These are phyloP conservation scores for Rhodotorula paludigena DNA, from an alignment of 768 basidiomycete genomes.

Conservation along the genomic window DNA sequence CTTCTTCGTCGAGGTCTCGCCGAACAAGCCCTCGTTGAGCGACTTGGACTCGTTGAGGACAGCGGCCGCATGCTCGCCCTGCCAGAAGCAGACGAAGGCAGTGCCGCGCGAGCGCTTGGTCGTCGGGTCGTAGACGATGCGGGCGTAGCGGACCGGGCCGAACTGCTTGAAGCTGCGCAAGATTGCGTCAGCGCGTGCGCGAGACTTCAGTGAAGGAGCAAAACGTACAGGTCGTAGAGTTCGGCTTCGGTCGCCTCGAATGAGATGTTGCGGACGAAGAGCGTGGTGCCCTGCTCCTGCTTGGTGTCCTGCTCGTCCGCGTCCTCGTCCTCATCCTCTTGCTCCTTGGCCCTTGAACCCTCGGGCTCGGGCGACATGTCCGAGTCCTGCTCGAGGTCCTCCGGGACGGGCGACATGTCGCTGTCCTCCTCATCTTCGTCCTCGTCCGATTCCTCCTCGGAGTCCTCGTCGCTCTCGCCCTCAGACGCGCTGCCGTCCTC, in stretches of 20 bases:
- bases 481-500: conserved; percentile 30
- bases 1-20: conserved; percentile 46
- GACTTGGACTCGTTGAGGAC: conserved; percentile 56
- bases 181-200: conserved; percentile 1
- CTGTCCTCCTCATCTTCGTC: conserved; percentile 51
- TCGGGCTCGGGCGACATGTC: conserved; percentile 3
- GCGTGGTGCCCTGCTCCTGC: conserved; percentile 64
- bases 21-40: conserved; percentile 35
- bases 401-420: conserved; percentile 42
- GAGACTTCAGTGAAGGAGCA: neutral
- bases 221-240: conserved; percentile 67
- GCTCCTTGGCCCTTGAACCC: conserved; percentile 39
- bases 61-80: conserved; percentile 77
- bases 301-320: conserved; percentile 36
- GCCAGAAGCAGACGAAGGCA: conserved; percentile 97
- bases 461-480: conserved; percentile 31
- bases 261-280: conserved; percentile 90
- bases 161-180: conserved; percentile 74
- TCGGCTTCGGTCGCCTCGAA: conserved; percentile 92
- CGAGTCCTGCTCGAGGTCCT: conserved; percentile 4
- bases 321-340: conserved; percentile 44
- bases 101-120: conserved; percentile 87
- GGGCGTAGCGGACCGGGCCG: conserved; percentile 86
- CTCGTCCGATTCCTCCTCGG: conserved; percentile 42
- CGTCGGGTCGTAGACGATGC: conserved; percentile 75